A percentile compares a stretch with the other conserved stretches of the same genome.
These are phyloP conservation scores for Pneumocystis canis DNA, from an alignment of 1,139 yeast species.

Conservation along the genomic window DNA sequence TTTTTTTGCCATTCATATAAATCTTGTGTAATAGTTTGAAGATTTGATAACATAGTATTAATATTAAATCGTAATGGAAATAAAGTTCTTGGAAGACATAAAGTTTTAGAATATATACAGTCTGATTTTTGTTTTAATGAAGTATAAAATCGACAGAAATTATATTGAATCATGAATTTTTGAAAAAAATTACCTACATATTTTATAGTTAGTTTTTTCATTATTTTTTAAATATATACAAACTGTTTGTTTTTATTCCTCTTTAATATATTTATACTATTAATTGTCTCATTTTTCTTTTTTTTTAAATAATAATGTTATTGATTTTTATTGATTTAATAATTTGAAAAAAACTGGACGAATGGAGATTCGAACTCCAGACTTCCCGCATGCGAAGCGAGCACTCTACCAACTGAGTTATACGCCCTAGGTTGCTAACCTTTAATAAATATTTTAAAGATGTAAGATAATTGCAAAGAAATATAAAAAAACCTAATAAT, in stretches of 20 bases:
- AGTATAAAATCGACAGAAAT: not conserved
- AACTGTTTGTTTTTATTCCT: too few species aligned
- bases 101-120: not conserved
- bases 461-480: not conserved
- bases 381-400: conserved; percentile 1
- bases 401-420: conserved; percentile 1
- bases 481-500: not conserved
- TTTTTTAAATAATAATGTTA: too few species aligned
- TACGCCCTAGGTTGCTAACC: not conserved
- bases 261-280: too few species aligned
- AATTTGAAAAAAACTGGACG: not conserved
- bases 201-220: too few species aligned
- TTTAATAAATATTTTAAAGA: not conserved
- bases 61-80: not conserved
- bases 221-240: too few species aligned
- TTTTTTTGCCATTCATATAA: not conserved
- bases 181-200: too few species aligned
- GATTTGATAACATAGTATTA: not conserved
- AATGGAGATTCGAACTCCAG: conserved; percentile 1
- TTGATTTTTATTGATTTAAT: too few species aligned
- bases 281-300: too few species aligned
- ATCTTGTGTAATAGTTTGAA: not conserved
- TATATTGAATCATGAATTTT: not conserved
- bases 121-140: not conserved
- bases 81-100: not conserved